Evolutionary conservation across 768 basidiomycete genomes (phyloP), one percentile per base, ranked within the genome.

Genomic region (Leccinum rimulosum): DNA sequence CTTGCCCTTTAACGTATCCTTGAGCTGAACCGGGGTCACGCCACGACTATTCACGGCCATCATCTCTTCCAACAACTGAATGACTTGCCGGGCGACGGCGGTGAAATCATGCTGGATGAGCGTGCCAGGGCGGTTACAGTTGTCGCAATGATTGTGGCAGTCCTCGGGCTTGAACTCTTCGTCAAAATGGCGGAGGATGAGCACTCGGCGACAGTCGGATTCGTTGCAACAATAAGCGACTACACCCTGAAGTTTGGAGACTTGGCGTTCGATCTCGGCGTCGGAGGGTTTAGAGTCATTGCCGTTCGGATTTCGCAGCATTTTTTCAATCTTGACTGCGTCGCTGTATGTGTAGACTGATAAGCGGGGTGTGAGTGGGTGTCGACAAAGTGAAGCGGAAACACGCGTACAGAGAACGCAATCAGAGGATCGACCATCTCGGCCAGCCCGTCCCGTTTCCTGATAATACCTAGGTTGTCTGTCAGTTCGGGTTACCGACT

Each of bases 371-470:
- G 10, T 11, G 10, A 52, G 27, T 15, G 25, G 25, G 60, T 58
- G 56, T 50, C 35, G 17, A 6, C 45, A 17, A 49, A 22, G 54
- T 38, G 38, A n/a, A 31, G 7, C 52, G 35, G 61, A 19, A 30
- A 19, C 5, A 75, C 7, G 75, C 87, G 68, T 70, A 96, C 93
- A 94, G 11, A 98, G 82, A 12, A 97, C 73, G 73, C 97, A 99
- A 53, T 89, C 85, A 0, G 97, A 88, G 2, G 84, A 82, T 64
- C 82, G 72, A 5, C 93, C 93, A 68, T 99, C 97, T 59, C 97
- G 84, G 6, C 97, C 97, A 17, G 95, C 97, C 57, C 97, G 86
- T 6, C 97, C 97, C 0, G 96, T 98, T 76, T 99, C 97, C 76
- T 98, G 94, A 67, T 94, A 95, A 68, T 91, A 91, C 2, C 90